Percentiles rank a stretch among this genome's conserved stretches.
These are phyloP conservation scores for Aspergillus ellipticus DNA, from an alignment of 495 filamentous ascomycete species.

Conservation along the genomic window DNA sequence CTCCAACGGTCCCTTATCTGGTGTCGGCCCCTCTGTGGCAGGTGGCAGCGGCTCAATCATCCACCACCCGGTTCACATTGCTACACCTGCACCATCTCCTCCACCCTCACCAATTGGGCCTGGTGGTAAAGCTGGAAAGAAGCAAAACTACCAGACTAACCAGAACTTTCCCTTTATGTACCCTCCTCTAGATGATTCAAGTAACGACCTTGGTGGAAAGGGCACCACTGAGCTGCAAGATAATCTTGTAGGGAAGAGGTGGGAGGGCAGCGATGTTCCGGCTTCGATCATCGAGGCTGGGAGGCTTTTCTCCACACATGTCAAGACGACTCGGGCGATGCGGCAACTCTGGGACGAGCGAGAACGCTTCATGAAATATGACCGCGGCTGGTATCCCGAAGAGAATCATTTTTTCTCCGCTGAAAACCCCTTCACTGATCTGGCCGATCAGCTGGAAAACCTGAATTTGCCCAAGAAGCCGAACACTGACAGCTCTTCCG, in stretches of 20 bases:
- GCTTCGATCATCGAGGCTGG: conserved; percentile 95
- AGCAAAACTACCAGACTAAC: conserved; percentile 99
- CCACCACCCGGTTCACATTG: conserved; percentile 94
- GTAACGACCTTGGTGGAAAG: conserved; percentile 83
- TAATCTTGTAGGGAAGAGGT: conserved; percentile 68
- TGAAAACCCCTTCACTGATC: conserved; percentile 24
- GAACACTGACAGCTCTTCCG: conserved; percentile 27
- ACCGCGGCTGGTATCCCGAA: conserved; percentile 77
- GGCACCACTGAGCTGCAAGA: conserved; percentile 73
- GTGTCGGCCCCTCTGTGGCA: conserved; percentile 37
- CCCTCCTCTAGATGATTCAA: conserved; percentile 78
- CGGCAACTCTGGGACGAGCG: conserved; percentile 92
- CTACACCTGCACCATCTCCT: conserved; percentile 94
- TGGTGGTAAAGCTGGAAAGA: conserved; percentile 91
- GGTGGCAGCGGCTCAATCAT: conserved; percentile 72
- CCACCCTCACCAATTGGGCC: conserved; percentile 85
- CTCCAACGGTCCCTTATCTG: conserved; percentile 39
- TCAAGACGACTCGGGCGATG: conserved; percentile 86
- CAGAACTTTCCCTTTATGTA: conserved; percentile 98
- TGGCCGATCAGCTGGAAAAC: conserved; percentile 24
- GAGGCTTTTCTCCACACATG: conserved; percentile 80
- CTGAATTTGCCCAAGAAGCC: conserved; percentile 25
- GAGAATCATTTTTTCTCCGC: conserved; percentile 47
- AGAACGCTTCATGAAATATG: conserved; percentile 83
- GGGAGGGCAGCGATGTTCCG: conserved; percentile 89